These are phyloP conservation scores for Phalaenopsis aphrodite DNA, from an alignment of 106 monocot species.

Conservation along the genomic window DNA sequence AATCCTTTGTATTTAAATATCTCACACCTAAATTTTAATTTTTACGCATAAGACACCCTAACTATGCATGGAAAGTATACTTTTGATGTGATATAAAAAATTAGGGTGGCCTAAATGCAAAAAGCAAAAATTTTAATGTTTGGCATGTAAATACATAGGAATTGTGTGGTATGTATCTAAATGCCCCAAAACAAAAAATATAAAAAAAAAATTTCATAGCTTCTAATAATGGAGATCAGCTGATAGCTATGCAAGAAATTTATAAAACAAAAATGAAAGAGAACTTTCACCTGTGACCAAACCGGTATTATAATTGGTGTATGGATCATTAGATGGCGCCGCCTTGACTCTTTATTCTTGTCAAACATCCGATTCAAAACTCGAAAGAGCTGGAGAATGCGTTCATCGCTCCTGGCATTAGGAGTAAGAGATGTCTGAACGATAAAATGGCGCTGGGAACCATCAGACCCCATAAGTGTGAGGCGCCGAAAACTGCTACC, in stretches of 20 bases:
- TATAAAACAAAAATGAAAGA: neutral
- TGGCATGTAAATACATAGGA: no score
- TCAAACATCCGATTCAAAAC: slow-evolving; percentile 96
- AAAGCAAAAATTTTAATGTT: no score
- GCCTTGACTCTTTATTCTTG: slow-evolving; percentile 94
- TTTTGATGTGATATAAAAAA: no score
- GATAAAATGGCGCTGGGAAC: slow-evolving; percentile 96
- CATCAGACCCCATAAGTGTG: slow-evolving; percentile 98
- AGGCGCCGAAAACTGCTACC: slow-evolving; percentile 92
- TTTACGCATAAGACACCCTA: no score
- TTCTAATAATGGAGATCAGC: neutral
- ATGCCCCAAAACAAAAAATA: neutral
- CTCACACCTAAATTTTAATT: no score
- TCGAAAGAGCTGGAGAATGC: slow-evolving; percentile 89
- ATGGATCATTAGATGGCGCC: slow-evolving; percentile 73
- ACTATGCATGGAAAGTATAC: no score
- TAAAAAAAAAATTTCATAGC: neutral
- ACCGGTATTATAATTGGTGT: slow-evolving; percentile 99
- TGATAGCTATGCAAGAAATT: neutral
- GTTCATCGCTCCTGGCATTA: slow-evolving; percentile 98
- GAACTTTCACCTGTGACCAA: slow-evolving; percentile 80
- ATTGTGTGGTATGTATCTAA: no score
- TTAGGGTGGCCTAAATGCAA: no score
- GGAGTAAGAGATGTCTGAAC: slow-evolving; percentile 98
- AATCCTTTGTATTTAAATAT: no score